Percentiles rank a stretch among this genome's conserved stretches.
Evolutionary conservation across 495 filamentous ascomycete species (phyloP).

Genomic region (Mycothermus thermophilus): DNA sequence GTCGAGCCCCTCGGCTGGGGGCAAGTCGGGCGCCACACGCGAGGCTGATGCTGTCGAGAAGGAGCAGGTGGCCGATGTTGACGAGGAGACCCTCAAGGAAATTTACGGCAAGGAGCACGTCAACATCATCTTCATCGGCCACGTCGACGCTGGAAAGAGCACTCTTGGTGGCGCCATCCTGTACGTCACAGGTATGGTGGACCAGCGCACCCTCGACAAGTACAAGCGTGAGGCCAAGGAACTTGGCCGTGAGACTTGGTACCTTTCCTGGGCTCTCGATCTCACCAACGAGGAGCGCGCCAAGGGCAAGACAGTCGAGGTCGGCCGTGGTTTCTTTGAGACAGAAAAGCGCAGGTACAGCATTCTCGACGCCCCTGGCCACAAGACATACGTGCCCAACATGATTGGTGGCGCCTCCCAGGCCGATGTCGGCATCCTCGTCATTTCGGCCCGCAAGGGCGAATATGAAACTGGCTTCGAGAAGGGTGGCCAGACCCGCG

Average conservation of each 20-base stretch:
- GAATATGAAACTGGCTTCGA: constrained; percentile 99
- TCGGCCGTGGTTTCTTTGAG: constrained; percentile 93
- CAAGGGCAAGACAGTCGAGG: constrained; percentile 98
- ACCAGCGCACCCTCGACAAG: constrained; percentile 95
- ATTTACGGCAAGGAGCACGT: constrained; percentile 98
- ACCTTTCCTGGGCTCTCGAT: constrained; percentile 94
- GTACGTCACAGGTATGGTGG: constrained; percentile 93
- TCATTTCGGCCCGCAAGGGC: constrained; percentile 93
- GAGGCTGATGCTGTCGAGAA: constrained; percentile 74
- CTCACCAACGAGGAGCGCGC: constrained; percentile 87
- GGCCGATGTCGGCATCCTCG: constrained; percentile 87
- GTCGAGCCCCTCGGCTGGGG: constrained; percentile 49
- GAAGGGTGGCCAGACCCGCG: constrained; percentile 92
- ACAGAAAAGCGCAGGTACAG: constrained; percentile 78
- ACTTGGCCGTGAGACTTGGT: constrained; percentile 92
- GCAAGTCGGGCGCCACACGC: constrained; percentile 41
- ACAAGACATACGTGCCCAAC: constrained; percentile 90
- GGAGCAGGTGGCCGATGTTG: constrained; percentile 78
- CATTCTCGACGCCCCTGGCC: constrained; percentile 89
- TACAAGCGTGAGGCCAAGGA: constrained; percentile 95
- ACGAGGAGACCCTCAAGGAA: constrained; percentile 80
- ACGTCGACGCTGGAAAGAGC: constrained; percentile 95
- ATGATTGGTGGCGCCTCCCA: constrained; percentile 95
- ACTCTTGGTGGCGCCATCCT: constrained; percentile 87
- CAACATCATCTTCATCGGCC: constrained; percentile 95